Evolutionary conservation across 306 rosid species (phyloP), one percentile per base, ranked within the genome.

Genomic region (Cotoneaster glaucophyllus): DNA sequence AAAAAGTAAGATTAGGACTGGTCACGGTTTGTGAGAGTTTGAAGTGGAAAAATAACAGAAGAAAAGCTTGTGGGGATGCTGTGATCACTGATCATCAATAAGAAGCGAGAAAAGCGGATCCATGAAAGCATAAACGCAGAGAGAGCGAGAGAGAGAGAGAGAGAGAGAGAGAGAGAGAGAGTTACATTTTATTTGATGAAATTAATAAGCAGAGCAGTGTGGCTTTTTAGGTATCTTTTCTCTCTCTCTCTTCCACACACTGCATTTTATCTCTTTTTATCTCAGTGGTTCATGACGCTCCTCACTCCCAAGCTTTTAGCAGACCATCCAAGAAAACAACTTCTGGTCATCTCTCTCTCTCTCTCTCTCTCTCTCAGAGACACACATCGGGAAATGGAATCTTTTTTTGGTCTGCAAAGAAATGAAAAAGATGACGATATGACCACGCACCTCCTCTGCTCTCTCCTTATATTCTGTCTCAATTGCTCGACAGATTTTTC

Each of bases 61-160:
- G 63, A 70, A 75, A 66, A 31, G 75, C 41, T 75, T 58, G 74
- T 41, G 67, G 63, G 77, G 77, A 65, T 31, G 64, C 76, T 76
- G 82, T 13, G 37, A 59, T 63, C 71, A 83, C 17, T 11, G 84
- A 6, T 70, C 76, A 39, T 52, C 67, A 15, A 73, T 76, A 80
- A 73, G 74, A 85, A 87, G 89, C 93, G 90, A 80, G 71, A 86
- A 90, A 87, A 86, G 82, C 83, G 95, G 96, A 94, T 91, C 96
- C 91, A 79, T 75, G 71, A 81, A 50, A 82, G 82, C 90, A 86
- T 66, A 73, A 84, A 79, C 8, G 82, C 88, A 87, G 80, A 68
- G 70, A 59, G 19, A 24, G 29, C n/a, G n/a, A 58, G 4, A 56
- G 25, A 21, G 24, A 54, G 24, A 54, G 31, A 21, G 31, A 58